Conservation (phyloP, 2,329 filamentous ascomycete genomes). For the Penicillium oxalicum region DNA sequence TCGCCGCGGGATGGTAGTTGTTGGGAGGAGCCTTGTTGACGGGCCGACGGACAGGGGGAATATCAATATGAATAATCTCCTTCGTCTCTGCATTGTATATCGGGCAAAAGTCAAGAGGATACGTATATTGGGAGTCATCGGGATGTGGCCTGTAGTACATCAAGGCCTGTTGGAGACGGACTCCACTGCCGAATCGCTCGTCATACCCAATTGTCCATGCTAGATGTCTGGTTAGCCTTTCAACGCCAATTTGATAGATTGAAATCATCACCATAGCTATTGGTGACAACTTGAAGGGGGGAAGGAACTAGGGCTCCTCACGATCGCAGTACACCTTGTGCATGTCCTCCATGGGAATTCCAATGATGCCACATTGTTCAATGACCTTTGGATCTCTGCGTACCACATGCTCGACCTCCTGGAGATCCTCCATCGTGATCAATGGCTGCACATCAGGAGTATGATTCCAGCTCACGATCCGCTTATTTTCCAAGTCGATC, state of each 20-base stretch:
- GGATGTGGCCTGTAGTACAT: slow-evolving; percentile 90
- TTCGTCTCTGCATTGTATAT: slow-evolving; percentile 79
- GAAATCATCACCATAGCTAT: too few species aligned
- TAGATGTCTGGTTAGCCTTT: slow-evolving; percentile 23
- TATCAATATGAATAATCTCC: slow-evolving; percentile 74
- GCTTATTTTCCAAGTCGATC: slow-evolving; percentile 63
- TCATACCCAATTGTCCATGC: slow-evolving; percentile 95
- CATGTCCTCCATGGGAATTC: slow-evolving; percentile 78
- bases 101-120: slow-evolving; percentile 87
- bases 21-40: slow-evolving; percentile 65
- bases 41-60: slow-evolving; percentile 70
- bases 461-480: slow-evolving; percentile 67
- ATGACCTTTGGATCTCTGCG: slow-evolving; percentile 79
- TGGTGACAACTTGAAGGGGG: too few species aligned
- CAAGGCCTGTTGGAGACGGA: slow-evolving; percentile 81
- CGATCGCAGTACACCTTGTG: slow-evolving; percentile 92
- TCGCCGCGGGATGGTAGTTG: slow-evolving; percentile 71
- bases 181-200: slow-evolving; percentile 71
- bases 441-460: slow-evolving; percentile 75
- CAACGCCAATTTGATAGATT: not conserved
- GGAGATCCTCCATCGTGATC: slow-evolving; percentile 87
- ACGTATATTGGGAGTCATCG: slow-evolving; percentile 86
- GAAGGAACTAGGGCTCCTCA: slow-evolving; percentile 32
- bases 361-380: slow-evolving; percentile 78
- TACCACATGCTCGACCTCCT: slow-evolving; percentile 68